A percentile compares a stretch with the other conserved stretches of the same genome.
These are phyloP conservation scores for Solanum corneliomulleri DNA, from an alignment of 257 asterid species.

Conservation along the genomic window DNA sequence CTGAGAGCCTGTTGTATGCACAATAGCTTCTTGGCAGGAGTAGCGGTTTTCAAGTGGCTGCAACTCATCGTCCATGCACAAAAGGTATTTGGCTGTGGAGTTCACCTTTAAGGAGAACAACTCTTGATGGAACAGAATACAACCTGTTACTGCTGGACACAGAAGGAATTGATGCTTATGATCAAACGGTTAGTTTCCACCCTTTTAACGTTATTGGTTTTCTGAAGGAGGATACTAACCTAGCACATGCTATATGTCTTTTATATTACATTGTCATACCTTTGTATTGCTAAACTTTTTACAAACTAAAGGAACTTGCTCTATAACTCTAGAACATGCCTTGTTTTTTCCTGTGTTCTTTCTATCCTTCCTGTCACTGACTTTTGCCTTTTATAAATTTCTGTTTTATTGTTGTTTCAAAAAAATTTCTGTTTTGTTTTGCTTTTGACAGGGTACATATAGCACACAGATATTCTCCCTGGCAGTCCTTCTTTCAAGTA, in stretches of 20 bases:
- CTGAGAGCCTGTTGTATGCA: neutral
- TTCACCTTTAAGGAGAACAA: conserved; percentile 74
- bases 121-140: conserved; percentile 95
- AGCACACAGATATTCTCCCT: conserved; percentile 93
- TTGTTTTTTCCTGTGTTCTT: neutral
- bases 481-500: conserved; percentile 97
- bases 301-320: neutral
- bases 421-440: neutral
- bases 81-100: conserved; percentile 99
- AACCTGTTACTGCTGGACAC: conserved; percentile 81
- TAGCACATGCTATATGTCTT: neutral
- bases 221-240: neutral
- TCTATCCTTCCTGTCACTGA: neutral
- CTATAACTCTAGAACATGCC: neutral
- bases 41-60: conserved; percentile 95
- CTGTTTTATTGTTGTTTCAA: neutral
- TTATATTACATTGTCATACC: neutral
- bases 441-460: conserved; percentile 72
- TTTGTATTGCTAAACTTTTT: neutral
- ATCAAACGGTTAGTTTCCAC: conserved; percentile 72
- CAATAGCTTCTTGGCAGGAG: conserved; percentile 96
- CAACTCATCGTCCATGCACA: conserved; percentile 97
- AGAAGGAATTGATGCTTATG: conserved; percentile 99
- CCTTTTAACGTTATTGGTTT: neutral
- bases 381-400: neutral